These are phyloP conservation scores for Elaeis oleifera DNA, from an alignment of 202 grass and related monocot species.

Conservation along the genomic window DNA sequence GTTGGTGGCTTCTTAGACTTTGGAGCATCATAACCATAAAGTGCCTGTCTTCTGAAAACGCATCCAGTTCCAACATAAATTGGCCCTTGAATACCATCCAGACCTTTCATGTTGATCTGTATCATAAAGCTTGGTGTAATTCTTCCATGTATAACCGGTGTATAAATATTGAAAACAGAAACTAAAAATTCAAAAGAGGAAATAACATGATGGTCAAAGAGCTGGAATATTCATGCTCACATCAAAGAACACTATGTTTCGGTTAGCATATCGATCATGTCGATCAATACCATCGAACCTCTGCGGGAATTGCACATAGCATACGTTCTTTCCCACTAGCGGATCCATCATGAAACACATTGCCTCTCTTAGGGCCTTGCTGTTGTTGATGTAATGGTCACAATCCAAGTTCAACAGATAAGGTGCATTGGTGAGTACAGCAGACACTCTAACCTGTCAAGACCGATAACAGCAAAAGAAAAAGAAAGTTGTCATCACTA, in stretches of 20 bases:
- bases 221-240: constrained; percentile 40
- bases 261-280: constrained; percentile 92
- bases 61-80: constrained; percentile 91
- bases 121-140: constrained; percentile 5
- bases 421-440: constrained; percentile 82
- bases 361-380: constrained; percentile 84
- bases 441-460: constrained; percentile 73
- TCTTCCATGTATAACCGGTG: neutral
- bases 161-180: no score
- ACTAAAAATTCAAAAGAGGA: no score
- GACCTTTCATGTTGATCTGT: constrained; percentile 98
- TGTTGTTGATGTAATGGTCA: constrained; percentile 97
- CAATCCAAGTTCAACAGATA: constrained; percentile 90
- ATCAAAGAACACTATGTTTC: constrained; percentile 91
- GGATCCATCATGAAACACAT: constrained; percentile 99
- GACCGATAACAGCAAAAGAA: neutral
- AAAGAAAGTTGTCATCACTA: constrained; percentile 11
- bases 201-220: neutral
- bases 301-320: constrained; percentile 90
- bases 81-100: constrained; percentile 95
- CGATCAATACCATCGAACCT: constrained; percentile 89
- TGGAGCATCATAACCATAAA: constrained; percentile 87
- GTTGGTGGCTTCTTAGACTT: constrained; percentile 87
- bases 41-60: constrained; percentile 73
- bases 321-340: constrained; percentile 75